Conservation (phyloP, 441 rosid genomes). For the Adansonia madagascariensis region DNA sequence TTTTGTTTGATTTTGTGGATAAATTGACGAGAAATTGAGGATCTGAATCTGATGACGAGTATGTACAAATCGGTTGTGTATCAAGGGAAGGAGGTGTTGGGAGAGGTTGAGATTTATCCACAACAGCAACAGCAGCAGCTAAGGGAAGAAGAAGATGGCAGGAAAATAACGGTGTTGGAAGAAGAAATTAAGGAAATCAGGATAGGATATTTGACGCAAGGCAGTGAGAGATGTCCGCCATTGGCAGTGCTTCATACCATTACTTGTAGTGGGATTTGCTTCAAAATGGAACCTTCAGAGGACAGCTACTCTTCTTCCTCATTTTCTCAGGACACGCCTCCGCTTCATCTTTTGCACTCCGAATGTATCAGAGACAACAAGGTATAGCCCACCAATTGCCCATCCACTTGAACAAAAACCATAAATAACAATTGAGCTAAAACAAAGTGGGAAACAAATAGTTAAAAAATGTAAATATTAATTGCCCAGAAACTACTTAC, state of each 20-base stretch:
- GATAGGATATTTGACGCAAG: too few species aligned
- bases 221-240: too few species aligned
- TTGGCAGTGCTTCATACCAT: too few species aligned
- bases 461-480: background rate
- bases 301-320: too few species aligned
- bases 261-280: too few species aligned
- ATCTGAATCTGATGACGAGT: conserved; percentile 35
- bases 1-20: conserved; percentile 28
- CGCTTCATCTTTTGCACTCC: conserved; percentile 71
- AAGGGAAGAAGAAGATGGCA: background rate
- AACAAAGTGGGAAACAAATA: conserved; percentile 1
- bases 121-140: conserved; percentile 44
- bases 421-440: background rate
- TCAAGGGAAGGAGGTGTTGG: conserved; percentile 63
- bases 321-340: conserved; percentile 40
- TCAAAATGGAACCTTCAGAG: too few species aligned
- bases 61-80: conserved; percentile 77
- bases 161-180: too few species aligned
- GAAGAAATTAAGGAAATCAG: too few species aligned
- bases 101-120: conserved; percentile 83
- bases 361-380: conserved; percentile 86
- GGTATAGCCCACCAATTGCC: conserved; percentile 57
- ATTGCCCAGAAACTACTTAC: conserved; percentile 19
- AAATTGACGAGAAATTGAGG: conserved; percentile 29
- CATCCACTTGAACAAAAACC: conserved; percentile 17